phyloP scores from a whole-genome alignment of 148 eudicot genomes.

The Nyssa sinensis region DNA sequence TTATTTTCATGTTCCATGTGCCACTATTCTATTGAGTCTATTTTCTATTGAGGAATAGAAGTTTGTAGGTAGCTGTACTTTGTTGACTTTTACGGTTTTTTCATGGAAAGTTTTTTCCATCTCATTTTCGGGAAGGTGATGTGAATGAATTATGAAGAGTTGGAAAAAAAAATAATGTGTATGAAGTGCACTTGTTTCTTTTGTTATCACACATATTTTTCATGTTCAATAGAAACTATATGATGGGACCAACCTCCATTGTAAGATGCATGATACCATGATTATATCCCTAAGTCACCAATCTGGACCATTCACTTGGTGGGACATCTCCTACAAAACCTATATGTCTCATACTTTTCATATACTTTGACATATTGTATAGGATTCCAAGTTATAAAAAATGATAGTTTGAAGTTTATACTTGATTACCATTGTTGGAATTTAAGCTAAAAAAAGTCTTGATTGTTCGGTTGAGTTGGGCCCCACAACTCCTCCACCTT shows the following conservation, averaged over 20 bases:
- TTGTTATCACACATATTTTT: background rate
- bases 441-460: background rate
- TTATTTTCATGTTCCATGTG: too few relatives aligned
- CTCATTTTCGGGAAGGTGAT: background rate
- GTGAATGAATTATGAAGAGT: too few relatives aligned
- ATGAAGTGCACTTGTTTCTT: background rate
- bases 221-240: background rate
- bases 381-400: too few relatives aligned
- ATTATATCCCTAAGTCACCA: too few relatives aligned
- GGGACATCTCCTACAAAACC: too few relatives aligned
- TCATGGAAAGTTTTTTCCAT: too few relatives aligned
- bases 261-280: too few relatives aligned
- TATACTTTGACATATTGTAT: too few relatives aligned
- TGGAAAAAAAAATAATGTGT: background rate
- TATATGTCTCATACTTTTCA: too few relatives aligned
- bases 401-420: too few relatives aligned
- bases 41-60: background rate
- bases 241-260: too few relatives aligned
- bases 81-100: slow-evolving; percentile 2
- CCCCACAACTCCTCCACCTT: background rate
- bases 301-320: background rate
- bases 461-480: background rate
- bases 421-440: background rate
- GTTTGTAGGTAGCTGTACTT: slow-evolving; percentile 1
- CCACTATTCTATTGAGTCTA: background rate